Percentiles rank a stretch among this genome's conserved stretches.
These are phyloP conservation scores for Stromatinia cepivora DNA, from an alignment of 2,329 filamentous ascomycete genomes.

Conservation along the genomic window DNA sequence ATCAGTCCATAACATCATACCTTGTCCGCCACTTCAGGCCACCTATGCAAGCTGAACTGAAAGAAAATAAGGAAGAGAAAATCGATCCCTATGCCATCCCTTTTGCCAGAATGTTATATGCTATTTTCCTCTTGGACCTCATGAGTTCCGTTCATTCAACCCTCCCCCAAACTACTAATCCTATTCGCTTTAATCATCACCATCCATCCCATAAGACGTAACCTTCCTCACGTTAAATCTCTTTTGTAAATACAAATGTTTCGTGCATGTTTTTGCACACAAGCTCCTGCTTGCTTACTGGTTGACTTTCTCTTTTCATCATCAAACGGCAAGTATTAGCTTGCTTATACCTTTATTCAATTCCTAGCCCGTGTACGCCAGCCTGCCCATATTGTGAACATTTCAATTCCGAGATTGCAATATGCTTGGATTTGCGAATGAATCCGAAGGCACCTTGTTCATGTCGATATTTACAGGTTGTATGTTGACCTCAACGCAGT, in stretches of 20 bases:
- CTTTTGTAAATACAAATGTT: slow-evolving; percentile 23
- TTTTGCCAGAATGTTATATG: slow-evolving; percentile 19
- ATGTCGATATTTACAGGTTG: slow-evolving; percentile 39
- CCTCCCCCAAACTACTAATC: background rate
- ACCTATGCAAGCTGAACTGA: slow-evolving; percentile 8
- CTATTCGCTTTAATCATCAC: slow-evolving; percentile 9
- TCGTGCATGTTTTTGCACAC: slow-evolving; percentile 10
- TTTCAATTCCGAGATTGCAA: slow-evolving; percentile 9
- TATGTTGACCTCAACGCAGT: slow-evolving; percentile 37
- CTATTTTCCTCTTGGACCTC: slow-evolving; percentile 14
- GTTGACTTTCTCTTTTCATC: slow-evolving; percentile 11
- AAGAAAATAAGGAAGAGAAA: slow-evolving; percentile 7
- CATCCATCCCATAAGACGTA: slow-evolving; percentile 10
- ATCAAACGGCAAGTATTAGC: slow-evolving; percentile 2
- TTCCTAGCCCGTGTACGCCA: background rate
- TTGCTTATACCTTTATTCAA: slow-evolving; percentile 7
- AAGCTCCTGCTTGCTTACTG: slow-evolving; percentile 14
- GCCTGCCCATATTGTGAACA: slow-evolving; percentile 3
- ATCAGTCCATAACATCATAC: slow-evolving; percentile 3
- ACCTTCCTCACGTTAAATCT: slow-evolving; percentile 3
- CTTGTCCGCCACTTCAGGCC: background rate
- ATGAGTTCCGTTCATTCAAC: background rate
- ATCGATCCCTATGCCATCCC: slow-evolving; percentile 14
- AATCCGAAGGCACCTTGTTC: background rate
- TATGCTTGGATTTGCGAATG: slow-evolving; percentile 12